Percentiles rank a stretch among this genome's conserved stretches.
Evolutionary conservation across 805 yeast species (phyloP).

Genomic region (Metschnikowia cerradonensis): DNA sequence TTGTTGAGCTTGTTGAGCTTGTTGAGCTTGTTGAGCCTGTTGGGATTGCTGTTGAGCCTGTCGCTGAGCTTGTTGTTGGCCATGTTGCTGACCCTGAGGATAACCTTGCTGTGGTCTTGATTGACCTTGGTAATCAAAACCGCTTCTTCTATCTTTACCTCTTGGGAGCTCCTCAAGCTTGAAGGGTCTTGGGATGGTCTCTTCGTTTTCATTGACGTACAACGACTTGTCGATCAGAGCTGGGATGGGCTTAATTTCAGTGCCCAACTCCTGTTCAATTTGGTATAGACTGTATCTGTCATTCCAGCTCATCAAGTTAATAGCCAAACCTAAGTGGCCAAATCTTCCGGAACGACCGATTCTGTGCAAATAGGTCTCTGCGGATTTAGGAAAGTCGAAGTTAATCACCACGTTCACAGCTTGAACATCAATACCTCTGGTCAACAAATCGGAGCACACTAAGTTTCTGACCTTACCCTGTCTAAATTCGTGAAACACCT

Average conservation of each 20-base stretch:
- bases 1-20: neutral
- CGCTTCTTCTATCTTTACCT: constrained; percentile 29
- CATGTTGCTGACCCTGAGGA: constrained; percentile 1
- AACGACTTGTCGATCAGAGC: constrained; percentile 83
- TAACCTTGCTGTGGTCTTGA: constrained; percentile 18
- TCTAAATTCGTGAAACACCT: constrained; percentile 97
- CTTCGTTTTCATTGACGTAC: constrained; percentile 79
- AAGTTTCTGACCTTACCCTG: constrained; percentile 96
- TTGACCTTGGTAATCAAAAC: constrained; percentile 44
- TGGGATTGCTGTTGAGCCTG: neutral
- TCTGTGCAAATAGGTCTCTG: constrained; percentile 96
- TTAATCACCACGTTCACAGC: constrained; percentile 97
- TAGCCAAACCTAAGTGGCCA: constrained; percentile 97
- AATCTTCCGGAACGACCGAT: constrained; percentile 99
- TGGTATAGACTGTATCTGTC: constrained; percentile 91
- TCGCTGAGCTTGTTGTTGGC: neutral
- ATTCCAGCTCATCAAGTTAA: constrained; percentile 93
- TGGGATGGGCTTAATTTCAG: constrained; percentile 96
- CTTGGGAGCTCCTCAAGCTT: constrained; percentile 60
- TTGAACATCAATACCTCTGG: constrained; percentile 98
- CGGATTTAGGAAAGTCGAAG: constrained; percentile 97
- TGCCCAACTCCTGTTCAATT: constrained; percentile 95
- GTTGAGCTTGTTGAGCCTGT: neutral
- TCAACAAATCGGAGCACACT: constrained; percentile 95
- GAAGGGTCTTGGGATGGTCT: constrained; percentile 84